Evolutionary conservation across 306 rosid species (phyloP).

Genomic region (Rosa persica): DNA sequence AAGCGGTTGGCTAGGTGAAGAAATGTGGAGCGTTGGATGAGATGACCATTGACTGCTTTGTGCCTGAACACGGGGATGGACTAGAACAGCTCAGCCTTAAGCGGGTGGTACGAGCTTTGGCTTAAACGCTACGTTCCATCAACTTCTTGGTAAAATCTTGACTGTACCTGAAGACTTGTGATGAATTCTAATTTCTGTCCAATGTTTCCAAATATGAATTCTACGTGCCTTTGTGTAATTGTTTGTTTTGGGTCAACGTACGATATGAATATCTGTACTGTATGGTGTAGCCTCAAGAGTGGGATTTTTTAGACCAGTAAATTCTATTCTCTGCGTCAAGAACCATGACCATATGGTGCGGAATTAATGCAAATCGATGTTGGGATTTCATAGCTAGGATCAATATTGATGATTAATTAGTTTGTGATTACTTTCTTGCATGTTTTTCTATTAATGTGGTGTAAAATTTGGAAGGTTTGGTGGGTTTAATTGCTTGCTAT

Average conservation of each 20-base stretch:
- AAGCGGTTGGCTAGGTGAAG: not conserved
- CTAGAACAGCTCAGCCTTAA: not conserved
- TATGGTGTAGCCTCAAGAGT: not conserved
- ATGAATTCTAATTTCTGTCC: not conserved
- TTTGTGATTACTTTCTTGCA: too few relatives aligned
- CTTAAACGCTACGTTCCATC: not conserved
- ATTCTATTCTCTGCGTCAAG: too few relatives aligned
- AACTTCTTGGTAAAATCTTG: conserved; percentile 5
- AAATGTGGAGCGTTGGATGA: conserved; percentile 14
- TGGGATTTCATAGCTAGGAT: too few relatives aligned
- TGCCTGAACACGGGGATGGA: not conserved
- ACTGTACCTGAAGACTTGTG: not conserved
- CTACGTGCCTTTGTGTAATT: too few relatives aligned
- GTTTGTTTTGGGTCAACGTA: not conserved
- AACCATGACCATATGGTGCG: too few relatives aligned
- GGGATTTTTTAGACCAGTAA: too few relatives aligned
- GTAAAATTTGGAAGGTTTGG: too few relatives aligned
- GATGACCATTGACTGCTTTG: conserved; percentile 17
- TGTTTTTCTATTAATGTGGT: too few relatives aligned
- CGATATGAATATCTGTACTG: not conserved
- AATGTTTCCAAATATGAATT: not conserved
- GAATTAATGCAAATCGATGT: too few relatives aligned
- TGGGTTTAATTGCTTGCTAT: too few relatives aligned
- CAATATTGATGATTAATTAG: too few relatives aligned
- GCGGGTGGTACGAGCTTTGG: not conserved